Conservation (phyloP, 2,329 filamentous ascomycete species). For the Alternaria metachromatica region DNA sequence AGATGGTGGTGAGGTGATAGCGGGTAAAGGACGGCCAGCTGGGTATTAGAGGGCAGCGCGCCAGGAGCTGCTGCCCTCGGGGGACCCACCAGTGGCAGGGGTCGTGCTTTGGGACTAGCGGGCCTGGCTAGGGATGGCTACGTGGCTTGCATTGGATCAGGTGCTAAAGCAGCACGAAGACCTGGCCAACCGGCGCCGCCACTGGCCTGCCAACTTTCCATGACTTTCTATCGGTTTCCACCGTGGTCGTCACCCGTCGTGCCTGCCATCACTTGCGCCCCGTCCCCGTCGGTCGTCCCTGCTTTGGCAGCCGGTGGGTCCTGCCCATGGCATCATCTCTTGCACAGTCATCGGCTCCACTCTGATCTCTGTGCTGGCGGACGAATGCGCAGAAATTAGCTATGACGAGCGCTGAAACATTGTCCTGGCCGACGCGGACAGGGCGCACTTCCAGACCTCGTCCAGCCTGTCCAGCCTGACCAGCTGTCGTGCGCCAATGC, state of each 20-base stretch:
- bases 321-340: neutral
- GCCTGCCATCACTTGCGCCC: neutral
- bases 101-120: conserved; percentile 3
- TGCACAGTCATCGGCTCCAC: neutral
- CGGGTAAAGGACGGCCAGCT: conserved; percentile 26
- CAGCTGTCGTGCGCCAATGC: conserved; percentile 30
- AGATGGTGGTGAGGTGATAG: conserved; percentile 32
- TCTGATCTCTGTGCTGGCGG: neutral
- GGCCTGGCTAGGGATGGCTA: neutral
- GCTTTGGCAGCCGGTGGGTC: neutral
- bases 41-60: conserved; percentile 21
- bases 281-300: conserved; percentile 8
- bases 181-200: conserved; percentile 15
- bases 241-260: neutral
- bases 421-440: conserved; percentile 12
- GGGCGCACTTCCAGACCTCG: conserved; percentile 11
- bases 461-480: neutral
- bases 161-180: conserved; percentile 19
- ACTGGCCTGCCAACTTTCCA: conserved; percentile 25
- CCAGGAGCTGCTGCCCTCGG: conserved; percentile 14
- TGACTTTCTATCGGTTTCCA: conserved; percentile 18
- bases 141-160: conserved; percentile 18
- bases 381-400: neutral
- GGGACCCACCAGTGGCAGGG: conserved; percentile 15
- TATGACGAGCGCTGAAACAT: conserved; percentile 29